Evolutionary conservation across 805 yeast genomes (phyloP).

Genomic region (Starmerella khaoyaiensis): DNA sequence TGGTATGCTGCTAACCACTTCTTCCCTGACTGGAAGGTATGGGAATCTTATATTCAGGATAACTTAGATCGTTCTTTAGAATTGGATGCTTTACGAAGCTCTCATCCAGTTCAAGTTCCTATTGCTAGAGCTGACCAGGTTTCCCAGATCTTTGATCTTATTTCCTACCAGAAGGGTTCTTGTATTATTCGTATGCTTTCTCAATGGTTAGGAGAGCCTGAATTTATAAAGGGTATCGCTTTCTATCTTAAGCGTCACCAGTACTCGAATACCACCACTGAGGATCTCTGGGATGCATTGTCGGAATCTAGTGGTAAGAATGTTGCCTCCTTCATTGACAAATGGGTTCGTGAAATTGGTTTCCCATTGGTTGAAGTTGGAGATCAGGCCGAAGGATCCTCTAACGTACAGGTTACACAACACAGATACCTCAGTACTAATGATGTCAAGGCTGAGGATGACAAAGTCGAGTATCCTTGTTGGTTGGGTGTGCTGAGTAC

Average conservation of each 20-base stretch:
- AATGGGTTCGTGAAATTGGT: slow-evolving; percentile 65
- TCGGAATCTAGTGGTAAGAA: slow-evolving; percentile 51
- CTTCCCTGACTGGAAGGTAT: slow-evolving; percentile 73
- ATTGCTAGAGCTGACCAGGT: slow-evolving; percentile 68
- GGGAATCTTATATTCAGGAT: slow-evolving; percentile 64
- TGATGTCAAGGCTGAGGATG: slow-evolving; percentile 46
- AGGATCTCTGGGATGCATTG: slow-evolving; percentile 58
- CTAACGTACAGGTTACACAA: slow-evolving; percentile 34
- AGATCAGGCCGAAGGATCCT: slow-evolving; percentile 24
- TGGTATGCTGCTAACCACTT: slow-evolving; percentile 54
- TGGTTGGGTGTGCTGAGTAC: slow-evolving; percentile 42
- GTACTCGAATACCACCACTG: slow-evolving; percentile 60
- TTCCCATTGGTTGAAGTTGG: slow-evolving; percentile 52
- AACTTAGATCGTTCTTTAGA: slow-evolving; percentile 61
- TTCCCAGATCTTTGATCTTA: slow-evolving; percentile 70
- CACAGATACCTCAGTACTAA: slow-evolving; percentile 52
- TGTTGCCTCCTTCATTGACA: slow-evolving; percentile 44
- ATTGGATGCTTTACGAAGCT: slow-evolving; percentile 55
- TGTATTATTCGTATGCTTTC: slow-evolving; percentile 68
- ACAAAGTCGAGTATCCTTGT: slow-evolving; percentile 42
- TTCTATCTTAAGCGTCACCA: slow-evolving; percentile 48
- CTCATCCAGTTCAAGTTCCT: slow-evolving; percentile 76
- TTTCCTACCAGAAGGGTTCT: slow-evolving; percentile 72
- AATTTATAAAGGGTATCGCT: slow-evolving; percentile 61
- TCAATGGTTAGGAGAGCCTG: slow-evolving; percentile 52